These are phyloP conservation scores for Amanita subjunquillea DNA, from an alignment of 768 basidiomycete genomes.

Conservation along the genomic window DNA sequence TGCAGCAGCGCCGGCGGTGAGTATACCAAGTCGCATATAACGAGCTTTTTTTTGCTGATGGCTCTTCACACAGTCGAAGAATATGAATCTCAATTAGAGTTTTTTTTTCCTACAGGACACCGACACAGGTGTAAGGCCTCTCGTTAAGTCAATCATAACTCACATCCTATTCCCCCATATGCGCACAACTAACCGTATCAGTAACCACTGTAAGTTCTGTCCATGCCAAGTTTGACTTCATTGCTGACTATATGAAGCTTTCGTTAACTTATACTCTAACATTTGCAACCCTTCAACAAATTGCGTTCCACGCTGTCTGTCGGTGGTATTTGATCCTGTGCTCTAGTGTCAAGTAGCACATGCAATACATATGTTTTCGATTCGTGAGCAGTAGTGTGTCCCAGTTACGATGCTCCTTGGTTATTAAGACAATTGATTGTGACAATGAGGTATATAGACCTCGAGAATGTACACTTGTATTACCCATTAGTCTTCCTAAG, in stretches of 20 bases:
- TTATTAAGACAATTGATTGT: not conserved
- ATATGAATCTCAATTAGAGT: slow-evolving; percentile 16
- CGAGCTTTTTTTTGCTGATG: not conserved
- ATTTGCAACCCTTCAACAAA: not conserved
- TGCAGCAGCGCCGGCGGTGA: not conserved
- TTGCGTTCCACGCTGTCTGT: not conserved
- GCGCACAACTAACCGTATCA: not conserved
- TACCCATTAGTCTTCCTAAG: not conserved
- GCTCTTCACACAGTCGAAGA: slow-evolving; percentile 10
- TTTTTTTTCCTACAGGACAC: slow-evolving; percentile 16
- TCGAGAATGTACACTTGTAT: not conserved
- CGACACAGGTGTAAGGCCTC: slow-evolving; percentile 21
- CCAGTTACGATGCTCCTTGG: not conserved
- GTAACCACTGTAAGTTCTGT: not conserved
- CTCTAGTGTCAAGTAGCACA: not conserved
- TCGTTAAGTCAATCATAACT: slow-evolving; percentile 15
- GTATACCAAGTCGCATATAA: not conserved
- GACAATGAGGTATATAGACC: not conserved
- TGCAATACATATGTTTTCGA: slow-evolving; percentile 1
- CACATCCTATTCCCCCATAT: not conserved
- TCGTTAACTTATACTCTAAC: not conserved
- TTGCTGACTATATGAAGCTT: not conserved
- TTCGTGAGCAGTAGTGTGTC: too few relatives aligned
- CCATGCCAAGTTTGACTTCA: not conserved
- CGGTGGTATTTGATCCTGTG: not conserved